Percentiles rank a stretch among this genome's conserved stretches.
phyloP scores from a whole-genome alignment of 1,284 basidiomycete genomes.

The Ustilago vetiveriae region DNA sequence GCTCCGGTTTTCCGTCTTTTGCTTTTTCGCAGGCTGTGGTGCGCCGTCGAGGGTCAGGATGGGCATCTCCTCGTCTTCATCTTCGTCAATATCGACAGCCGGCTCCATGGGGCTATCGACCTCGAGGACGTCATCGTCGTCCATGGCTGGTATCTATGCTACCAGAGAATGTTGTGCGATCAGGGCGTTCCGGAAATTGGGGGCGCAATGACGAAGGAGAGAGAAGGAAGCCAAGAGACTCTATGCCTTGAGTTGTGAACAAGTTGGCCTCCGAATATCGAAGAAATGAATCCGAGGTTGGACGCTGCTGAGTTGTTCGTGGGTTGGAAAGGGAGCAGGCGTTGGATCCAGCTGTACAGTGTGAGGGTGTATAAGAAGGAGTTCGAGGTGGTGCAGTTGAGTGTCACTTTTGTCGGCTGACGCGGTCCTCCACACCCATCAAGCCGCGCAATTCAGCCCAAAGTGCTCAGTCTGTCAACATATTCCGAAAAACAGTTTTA shows the following conservation, averaged over 20 bases:
- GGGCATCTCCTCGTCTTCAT: slow-evolving; percentile 48
- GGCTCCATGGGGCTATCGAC: slow-evolving; percentile 56
- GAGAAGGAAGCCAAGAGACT: no score
- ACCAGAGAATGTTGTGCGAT: not conserved
- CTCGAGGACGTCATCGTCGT: slow-evolving; percentile 54
- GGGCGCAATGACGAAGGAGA: no score
- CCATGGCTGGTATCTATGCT: slow-evolving; percentile 17
- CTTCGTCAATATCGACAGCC: slow-evolving; percentile 48
- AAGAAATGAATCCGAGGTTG: not conserved
- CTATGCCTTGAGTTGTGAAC: not conserved
- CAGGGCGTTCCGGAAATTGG: no score
- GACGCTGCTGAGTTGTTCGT: not conserved
- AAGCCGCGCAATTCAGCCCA: slow-evolving; percentile 6
- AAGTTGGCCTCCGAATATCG: not conserved
- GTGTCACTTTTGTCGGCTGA: slow-evolving; percentile 20
- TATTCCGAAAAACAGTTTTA: no score
- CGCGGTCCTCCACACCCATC: slow-evolving; percentile 10
- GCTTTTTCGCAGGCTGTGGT: slow-evolving; percentile 28
- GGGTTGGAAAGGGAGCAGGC: not conserved
- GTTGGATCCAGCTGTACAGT: not conserved
- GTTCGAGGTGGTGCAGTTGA: not conserved
- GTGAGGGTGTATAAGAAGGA: slow-evolving; percentile 2
- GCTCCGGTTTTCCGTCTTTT: slow-evolving; percentile 34
- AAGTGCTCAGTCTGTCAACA: not conserved
- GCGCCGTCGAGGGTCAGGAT: slow-evolving; percentile 34